Evolutionary conservation across 495 filamentous ascomycete genomes (phyloP), one percentile per base, ranked within the genome.

Genomic region (Aspergillus kassunensis): DNA sequence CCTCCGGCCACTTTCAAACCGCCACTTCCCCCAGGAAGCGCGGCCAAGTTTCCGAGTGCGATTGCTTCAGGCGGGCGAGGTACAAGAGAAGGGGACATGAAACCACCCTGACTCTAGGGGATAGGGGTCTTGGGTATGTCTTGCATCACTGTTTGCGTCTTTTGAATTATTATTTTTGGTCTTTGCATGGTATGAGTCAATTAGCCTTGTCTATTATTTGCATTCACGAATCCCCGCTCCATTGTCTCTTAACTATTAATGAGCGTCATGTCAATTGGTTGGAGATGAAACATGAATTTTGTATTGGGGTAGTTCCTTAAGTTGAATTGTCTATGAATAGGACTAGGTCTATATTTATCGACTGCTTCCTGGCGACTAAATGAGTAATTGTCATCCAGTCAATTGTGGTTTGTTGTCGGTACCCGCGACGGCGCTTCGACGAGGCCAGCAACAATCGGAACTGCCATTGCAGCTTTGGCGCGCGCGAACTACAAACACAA

Each of bases 1-100:
- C 6, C n/a, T 66, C 69, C 43, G 60, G 57, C n/a, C 64, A 59
- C 62, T 6, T 60, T 72, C 39, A 72, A 67, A 58, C 59, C 63
- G 9, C 65, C 71, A 18, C 46, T 70, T 3, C 66, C 67, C 5
- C 62, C 65, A 4, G 59, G 50, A 23, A 63, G 64, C 55, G 56
- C 57, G 31, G 53, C 69, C 3, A 65, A 60, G 46, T 54, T 55
- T n/a, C 10, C 57, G 10, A 53, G 55, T 3, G 45, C 58, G 20
- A 30, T 15, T 45, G 49, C 46, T 13, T 55, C 57, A 6, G 53
- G 56, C 31, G 54, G 40, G 21, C 61, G 60, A 54, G 58, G 53
- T 29, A 34, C 59, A 35, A 56, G 54, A 34, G 68, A 72, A 43
- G 59, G 63, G n/a, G 68, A 57, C 40, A 59, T 66, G 30, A 66